Conservation (phyloP, 2,329 filamentous ascomycete species). For the Thelonectria blattea region DNA sequence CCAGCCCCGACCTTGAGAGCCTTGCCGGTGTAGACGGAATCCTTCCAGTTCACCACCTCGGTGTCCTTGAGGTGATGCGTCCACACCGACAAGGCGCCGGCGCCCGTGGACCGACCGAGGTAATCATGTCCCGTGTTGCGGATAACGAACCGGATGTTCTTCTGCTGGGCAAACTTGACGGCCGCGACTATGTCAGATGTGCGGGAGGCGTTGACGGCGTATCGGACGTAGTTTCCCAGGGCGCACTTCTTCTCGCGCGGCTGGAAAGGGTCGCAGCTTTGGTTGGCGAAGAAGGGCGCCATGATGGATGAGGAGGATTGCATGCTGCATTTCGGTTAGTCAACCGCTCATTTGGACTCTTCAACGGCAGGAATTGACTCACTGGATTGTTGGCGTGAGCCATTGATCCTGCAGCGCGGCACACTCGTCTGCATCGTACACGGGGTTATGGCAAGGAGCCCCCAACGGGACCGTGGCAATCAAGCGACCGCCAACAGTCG, state of each 20-base stretch:
- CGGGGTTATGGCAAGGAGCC: constrained; percentile 56
- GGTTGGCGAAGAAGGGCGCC: constrained; percentile 46
- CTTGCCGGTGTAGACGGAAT: constrained; percentile 53
- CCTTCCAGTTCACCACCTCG: constrained; percentile 49
- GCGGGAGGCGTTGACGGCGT: constrained; percentile 45
- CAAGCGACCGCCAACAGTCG: constrained; percentile 55
- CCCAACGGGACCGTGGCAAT: constrained; percentile 60
- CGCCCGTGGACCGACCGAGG: constrained; percentile 46
- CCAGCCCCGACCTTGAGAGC: constrained; percentile 63
- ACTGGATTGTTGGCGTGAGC: constrained; percentile 45
- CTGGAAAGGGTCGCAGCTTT: constrained; percentile 47
- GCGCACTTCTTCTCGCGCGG: constrained; percentile 47
- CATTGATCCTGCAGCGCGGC: constrained; percentile 44
- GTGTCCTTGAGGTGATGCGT: constrained; percentile 49
- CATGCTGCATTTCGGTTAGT: constrained; percentile 34
- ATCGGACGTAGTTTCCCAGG: constrained; percentile 51
- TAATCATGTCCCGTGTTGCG: constrained; percentile 44
- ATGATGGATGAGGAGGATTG: constrained; percentile 49
- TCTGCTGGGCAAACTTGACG: constrained; percentile 46
- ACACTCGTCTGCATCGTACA: constrained; percentile 54
- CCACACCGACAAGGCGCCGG: constrained; percentile 48
- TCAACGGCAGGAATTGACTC: constrained; percentile 16
- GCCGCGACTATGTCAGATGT: constrained; percentile 41
- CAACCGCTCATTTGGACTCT: neutral
- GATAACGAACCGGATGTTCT: constrained; percentile 46